Conservation (phyloP, 441 rosid species). For the Gossypium davidsonii region DNA sequence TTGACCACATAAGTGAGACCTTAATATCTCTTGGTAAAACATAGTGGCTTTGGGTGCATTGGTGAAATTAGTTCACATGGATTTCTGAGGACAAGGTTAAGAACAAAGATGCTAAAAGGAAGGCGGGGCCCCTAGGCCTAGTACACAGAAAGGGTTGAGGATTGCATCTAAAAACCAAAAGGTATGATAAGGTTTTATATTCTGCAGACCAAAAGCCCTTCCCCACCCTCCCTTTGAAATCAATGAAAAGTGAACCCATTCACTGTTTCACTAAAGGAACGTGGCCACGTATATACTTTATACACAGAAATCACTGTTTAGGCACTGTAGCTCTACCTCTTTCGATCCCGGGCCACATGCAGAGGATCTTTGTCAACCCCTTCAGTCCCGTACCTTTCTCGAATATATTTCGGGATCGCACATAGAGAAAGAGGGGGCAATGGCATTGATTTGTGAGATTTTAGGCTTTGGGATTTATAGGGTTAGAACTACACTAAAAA, state of each 20-base stretch:
- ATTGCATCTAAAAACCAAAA: not conserved
- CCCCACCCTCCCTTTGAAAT: not conserved
- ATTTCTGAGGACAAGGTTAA: not conserved
- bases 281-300: not conserved
- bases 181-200: not conserved
- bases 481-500: slow-evolving; percentile 29
- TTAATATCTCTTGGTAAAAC: not conserved
- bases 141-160: not conserved
- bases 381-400: slow-evolving; percentile 39
- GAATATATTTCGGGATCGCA: slow-evolving; percentile 48
- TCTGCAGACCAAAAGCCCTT: not conserved
- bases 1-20: not conserved
- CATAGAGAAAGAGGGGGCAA: not conserved
- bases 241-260: not conserved
- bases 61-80: not conserved
- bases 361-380: slow-evolving; percentile 38
- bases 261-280: slow-evolving; percentile 1
- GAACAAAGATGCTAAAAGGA: not conserved
- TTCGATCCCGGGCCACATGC: slow-evolving; percentile 7
- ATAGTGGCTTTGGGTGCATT: not conserved
- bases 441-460: not conserved
- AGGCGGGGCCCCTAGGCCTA: not conserved
- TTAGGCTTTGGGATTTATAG: not conserved
- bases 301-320: slow-evolving; percentile 6
- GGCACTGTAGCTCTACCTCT: slow-evolving; percentile 14